These are phyloP conservation scores for Globisporangium spiculum DNA, from an alignment of 352 stramenopile genomes.

Conservation along the genomic window DNA sequence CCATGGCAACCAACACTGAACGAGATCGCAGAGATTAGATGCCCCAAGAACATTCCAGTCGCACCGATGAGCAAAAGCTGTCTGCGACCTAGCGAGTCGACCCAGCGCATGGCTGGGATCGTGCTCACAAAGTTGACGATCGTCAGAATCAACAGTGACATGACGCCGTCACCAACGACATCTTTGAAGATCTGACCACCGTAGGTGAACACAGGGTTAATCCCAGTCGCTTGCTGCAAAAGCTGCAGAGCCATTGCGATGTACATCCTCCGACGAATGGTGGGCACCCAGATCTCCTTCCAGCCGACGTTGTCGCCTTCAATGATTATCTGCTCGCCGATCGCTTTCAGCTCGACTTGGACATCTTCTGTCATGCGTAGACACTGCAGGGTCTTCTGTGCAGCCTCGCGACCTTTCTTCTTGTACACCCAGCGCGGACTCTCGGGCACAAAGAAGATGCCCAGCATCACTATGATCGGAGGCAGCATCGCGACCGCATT, in stretches of 20 bases:
- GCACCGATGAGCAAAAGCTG: constrained; percentile 36
- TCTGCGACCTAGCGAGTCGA: constrained; percentile 37
- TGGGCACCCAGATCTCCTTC: constrained; percentile 28
- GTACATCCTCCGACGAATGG: constrained; percentile 24
- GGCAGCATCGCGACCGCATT: too few relatives aligned
- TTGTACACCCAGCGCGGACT: constrained; percentile 32
- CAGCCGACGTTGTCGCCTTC: constrained; percentile 28
- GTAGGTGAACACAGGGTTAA: constrained; percentile 41
- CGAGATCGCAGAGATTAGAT: constrained; percentile 31
- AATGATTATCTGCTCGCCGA: constrained; percentile 37
- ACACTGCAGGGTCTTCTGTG: constrained; percentile 24
- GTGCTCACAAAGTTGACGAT: constrained; percentile 39
- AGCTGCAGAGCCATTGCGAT: constrained; percentile 38
- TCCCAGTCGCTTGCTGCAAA: constrained; percentile 40
- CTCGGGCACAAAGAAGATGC: constrained; percentile 48
- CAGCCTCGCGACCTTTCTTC: constrained; percentile 31
- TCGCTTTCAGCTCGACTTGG: constrained; percentile 33
- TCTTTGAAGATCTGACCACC: constrained; percentile 40
- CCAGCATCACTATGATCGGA: constrained; percentile 32
- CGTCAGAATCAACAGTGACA: constrained; percentile 33
- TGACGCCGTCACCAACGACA: constrained; percentile 28
- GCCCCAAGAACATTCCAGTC: constrained; percentile 40
- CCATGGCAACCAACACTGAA: constrained; percentile 40
- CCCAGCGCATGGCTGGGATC: constrained; percentile 37
- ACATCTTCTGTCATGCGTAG: constrained; percentile 34